Evolutionary conservation across 192 early-diverging fungal genomes (phyloP).

Genomic region (Dimargaris xerosporica): DNA sequence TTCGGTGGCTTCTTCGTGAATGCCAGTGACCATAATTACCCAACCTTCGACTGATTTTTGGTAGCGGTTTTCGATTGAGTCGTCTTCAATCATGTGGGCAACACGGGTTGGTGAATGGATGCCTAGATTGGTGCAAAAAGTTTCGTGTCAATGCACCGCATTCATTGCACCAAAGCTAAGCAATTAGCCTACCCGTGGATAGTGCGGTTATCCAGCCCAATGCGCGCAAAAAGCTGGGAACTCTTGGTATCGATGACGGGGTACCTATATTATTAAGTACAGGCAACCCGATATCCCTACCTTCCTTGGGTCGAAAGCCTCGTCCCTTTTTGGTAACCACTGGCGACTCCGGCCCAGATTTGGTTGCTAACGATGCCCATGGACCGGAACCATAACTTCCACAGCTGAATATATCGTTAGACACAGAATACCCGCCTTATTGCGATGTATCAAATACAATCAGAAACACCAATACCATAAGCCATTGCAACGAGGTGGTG

Average conservation of each 20-base stretch:
- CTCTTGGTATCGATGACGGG: neutral
- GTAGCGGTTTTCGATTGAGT: conserved; percentile 5
- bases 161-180: neutral
- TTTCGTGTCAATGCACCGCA: neutral
- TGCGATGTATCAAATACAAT: too few relatives aligned
- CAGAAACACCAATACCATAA: too few relatives aligned
- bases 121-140: neutral
- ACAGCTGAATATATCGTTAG: too few relatives aligned
- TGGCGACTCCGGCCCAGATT: neutral
- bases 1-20: conserved; percentile 91
- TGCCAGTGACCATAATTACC: conserved; percentile 82
- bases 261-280: neutral
- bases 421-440: too few relatives aligned
- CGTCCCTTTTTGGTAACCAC: neutral
- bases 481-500: too few relatives aligned
- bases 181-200: neutral
- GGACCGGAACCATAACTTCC: too few relatives aligned
- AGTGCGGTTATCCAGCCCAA: neutral
- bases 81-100: neutral
- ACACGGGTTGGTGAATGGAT: neutral
- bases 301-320: neutral
- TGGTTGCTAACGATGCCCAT: neutral
- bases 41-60: conserved; percentile 73
- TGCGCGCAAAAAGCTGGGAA: neutral
- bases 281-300: neutral